Base-by-base conservation (phyloP, 176 grass and related monocot genomes). In the Aegilops speltoides region DNA sequence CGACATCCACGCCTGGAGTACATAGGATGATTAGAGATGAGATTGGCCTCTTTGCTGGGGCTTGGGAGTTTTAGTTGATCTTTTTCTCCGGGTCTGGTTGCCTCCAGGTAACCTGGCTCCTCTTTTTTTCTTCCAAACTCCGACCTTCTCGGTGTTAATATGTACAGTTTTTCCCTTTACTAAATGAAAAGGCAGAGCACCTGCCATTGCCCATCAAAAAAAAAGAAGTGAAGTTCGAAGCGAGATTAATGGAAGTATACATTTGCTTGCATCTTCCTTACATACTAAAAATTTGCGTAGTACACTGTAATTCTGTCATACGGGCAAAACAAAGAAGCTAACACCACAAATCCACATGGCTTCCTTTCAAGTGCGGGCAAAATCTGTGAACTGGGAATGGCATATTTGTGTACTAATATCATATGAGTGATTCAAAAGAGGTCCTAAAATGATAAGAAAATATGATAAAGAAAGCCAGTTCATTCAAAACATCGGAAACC, bases 221-320 rank as follows among this genome's bases (percentile, higher is more conserved):
- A 29, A 29, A 29, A 29, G 29, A 64, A 85, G 22, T 68, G 1
- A 79, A 73, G 6, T 78, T 54, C 36, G 16, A 38, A 67, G 29
- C 23, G 7, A 82, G 3, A 82, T 29, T 36, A 76, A 23, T 24
- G 56, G 34, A 82, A 73, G 12, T 3, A 7, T 76, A 57, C 2
- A 64, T 67, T 68, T 86, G 60, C 40, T 85, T 60, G 28, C 32
- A 64, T 85, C 40, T 56, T 79, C 22, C 23, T 66, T 23, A 54
- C 68, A 73, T 17, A 75, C 59, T 20, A 5, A 89, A 89, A 76
- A 80, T 43, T 48, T 67, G 25, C 7, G 67, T 36, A 22, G 22
- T 46, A 14, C 28, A 74, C 38, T 34, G 25, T 45, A 32, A 15
- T 48, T 48, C 45, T 15, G 1, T 17, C 63, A 46, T 29, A 79